phyloP scores from a whole-genome alignment of 768 basidiomycete genomes.

The Strobilomyces confusus region DNA sequence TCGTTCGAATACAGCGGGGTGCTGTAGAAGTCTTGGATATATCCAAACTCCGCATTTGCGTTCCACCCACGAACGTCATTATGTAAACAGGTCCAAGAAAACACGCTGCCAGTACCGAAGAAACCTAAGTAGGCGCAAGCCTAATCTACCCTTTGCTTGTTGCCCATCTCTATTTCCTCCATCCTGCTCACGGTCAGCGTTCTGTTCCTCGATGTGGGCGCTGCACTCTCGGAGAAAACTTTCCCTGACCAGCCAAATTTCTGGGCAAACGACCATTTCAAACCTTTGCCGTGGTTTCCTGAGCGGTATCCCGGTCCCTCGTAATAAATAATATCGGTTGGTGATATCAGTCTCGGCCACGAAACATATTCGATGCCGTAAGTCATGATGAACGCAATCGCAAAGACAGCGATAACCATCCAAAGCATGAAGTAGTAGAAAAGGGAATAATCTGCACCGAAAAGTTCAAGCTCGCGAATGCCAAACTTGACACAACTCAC shows the following conservation, averaged over 20 bases:
- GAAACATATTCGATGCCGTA: conserved; percentile 93
- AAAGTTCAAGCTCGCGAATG: not conserved
- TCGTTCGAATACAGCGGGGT: conserved; percentile 4
- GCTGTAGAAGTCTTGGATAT: conserved; percentile 22
- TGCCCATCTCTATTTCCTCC: conserved; percentile 80
- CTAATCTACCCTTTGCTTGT: conserved; percentile 75
- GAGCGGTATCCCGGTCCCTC: conserved; percentile 85
- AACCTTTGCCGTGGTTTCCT: conserved; percentile 70
- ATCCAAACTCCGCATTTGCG: conserved; percentile 31
- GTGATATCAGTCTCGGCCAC: conserved; percentile 86
- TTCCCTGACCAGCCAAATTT: conserved; percentile 34
- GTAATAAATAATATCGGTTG: conserved; percentile 78
- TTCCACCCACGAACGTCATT: conserved; percentile 6
- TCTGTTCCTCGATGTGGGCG: conserved; percentile 36
- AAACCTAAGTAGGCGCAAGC: no score
- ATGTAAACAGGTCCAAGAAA: conserved; percentile 10
- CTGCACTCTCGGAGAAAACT: conserved; percentile 37
- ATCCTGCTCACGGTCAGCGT: conserved; percentile 34
- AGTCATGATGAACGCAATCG: conserved; percentile 70
- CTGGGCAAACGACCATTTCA: conserved; percentile 38
- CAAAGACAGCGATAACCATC: conserved; percentile 57
- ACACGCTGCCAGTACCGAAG: no score
- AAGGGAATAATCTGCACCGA: conserved; percentile 69
- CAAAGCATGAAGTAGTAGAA: conserved; percentile 83
- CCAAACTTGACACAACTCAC: conserved; percentile 42